These are phyloP conservation scores for Senecio squalidus DNA, from an alignment of 140 eudicot species.

Conservation along the genomic window DNA sequence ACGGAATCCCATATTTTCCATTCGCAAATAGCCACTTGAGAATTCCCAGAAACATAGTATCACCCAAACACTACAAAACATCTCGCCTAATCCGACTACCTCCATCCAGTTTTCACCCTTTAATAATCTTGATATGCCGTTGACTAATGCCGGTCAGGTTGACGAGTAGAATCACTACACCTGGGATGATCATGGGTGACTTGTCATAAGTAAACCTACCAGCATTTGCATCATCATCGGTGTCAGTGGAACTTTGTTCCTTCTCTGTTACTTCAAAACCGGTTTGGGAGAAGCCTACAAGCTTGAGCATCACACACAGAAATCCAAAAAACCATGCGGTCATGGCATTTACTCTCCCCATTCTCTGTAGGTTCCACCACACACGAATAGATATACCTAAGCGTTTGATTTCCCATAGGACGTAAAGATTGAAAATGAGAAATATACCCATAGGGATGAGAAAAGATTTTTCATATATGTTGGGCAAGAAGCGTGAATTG, in stretches of 20 bases:
- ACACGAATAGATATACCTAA: constrained; percentile 27
- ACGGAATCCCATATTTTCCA: constrained; percentile 58
- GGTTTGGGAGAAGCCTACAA: constrained; percentile 36
- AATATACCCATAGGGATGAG: constrained; percentile 24
- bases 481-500: constrained; percentile 43
- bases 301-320: constrained; percentile 26
- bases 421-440: constrained; percentile 29
- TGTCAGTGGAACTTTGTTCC: constrained; percentile 16
- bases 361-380: constrained; percentile 66
- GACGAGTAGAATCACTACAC: constrained; percentile 31
- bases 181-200: constrained; percentile 42
- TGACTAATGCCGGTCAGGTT: constrained; percentile 35
- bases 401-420: constrained; percentile 29
- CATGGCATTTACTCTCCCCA: constrained; percentile 33
- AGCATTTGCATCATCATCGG: constrained; percentile 7
- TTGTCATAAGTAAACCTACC: constrained; percentile 39
- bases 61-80: constrained; percentile 36
- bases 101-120: not conserved
- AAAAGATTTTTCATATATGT: constrained; percentile 30
- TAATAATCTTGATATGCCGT: constrained; percentile 4
- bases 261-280: constrained; percentile 54
- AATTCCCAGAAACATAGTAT: constrained; percentile 35
- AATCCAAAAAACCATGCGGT: constrained; percentile 44
- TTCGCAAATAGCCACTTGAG: constrained; percentile 46
- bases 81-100: constrained; percentile 25